Evolutionary conservation across 2,329 filamentous ascomycete species (phyloP), one percentile per base, ranked within the genome.

Genomic region (Botrytis paeoniae): DNA sequence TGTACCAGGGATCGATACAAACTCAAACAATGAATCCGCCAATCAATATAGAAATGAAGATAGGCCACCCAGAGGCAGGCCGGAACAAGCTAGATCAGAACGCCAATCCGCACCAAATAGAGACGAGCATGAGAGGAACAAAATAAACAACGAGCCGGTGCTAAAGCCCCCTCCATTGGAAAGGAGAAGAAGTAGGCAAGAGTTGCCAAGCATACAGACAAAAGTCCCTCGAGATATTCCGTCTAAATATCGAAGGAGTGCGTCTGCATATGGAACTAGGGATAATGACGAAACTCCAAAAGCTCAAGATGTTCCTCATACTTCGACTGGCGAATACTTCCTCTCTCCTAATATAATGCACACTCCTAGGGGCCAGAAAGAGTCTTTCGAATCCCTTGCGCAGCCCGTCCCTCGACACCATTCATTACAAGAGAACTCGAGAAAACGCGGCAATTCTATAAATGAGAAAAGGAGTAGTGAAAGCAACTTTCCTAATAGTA

Each of bases 331-430:
- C 39, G 84, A 84, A 43, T 83, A 81, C 41, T 82, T 84, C 68
- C 80, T 86, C 29, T 86, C 86, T 12, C 85, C 86, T 39, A 85
- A 87, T 74, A 78, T 83, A 8, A 80, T 84, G 59, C 72, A 75
- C 61, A 61, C 45, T 10, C 68, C 62, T 54, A 39, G 73, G n/a
- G 69, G 39, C 39, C 51, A 61, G 18, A 78, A 78, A 61, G 76
- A 78, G 5, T 74, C 76, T 66, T 75, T 78, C 61, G 72, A 68
- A 22, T 70, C 74, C 16, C 62, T 60, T 41, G 73, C 77, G 51
- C 77, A 75, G 84, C 83, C 41, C 83, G 84, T 45, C 74, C 77
- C 77, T 73, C 78, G 76, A 73, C 80, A 74, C 75, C 77, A 80
- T 54, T 75, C 78, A 66, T 76, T 78, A 39, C 81, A 80, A 48